Evolutionary conservation across 345 rosid genomes (phyloP), one percentile per base, ranked within the genome.

Genomic region (Angophora floribunda): DNA sequence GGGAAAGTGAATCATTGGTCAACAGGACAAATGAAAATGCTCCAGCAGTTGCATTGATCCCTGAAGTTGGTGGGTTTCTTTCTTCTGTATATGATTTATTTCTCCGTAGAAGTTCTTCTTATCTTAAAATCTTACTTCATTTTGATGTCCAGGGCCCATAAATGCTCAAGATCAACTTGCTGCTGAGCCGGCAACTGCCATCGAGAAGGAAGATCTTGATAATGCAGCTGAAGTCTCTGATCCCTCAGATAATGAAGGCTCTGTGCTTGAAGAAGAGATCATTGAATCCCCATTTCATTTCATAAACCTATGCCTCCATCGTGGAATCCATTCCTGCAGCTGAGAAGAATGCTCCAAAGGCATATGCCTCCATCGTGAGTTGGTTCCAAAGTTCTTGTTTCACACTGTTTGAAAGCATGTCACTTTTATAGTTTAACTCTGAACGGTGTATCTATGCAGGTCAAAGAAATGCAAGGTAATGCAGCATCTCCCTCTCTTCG

Each of bases 291-390:
- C 94, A 59, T 85, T 87, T 90, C 94, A 59, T 85, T 87, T 90
- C 63, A 85, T 86, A 24, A 53, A 86, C 51, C 87, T 84, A n/a
- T n/a, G n/a, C n/a, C n/a, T n/a, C n/a, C n/a, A n/a, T n/a, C n/a
- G 89, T 32, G 53, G 95, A 93, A 61, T 87, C 92, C 55, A 92
- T 91, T 88, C 90, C 96, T 91, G 90, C 75, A 19, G 70, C 92
- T 28, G 91, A 78, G 89, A 93, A 91, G 89, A 95, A 96, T 92
- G 94, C 95, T 91, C 94, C 98, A 87, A 97, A 94, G 92, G 92
- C 98, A 32, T 96, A 92, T 91, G 98, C 96, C 85, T 92, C 95
- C 24, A 96, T 96, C 51, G 99, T 97, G 90, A 93, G 97, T 93
- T 89, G 51, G 75, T 67, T 28, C 67, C 82, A 36, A 70, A 49